Evolutionary conservation across 352 stramenopile genomes (phyloP), one percentile per base, ranked within the genome.

Genomic region (Pythium chondricola): DNA sequence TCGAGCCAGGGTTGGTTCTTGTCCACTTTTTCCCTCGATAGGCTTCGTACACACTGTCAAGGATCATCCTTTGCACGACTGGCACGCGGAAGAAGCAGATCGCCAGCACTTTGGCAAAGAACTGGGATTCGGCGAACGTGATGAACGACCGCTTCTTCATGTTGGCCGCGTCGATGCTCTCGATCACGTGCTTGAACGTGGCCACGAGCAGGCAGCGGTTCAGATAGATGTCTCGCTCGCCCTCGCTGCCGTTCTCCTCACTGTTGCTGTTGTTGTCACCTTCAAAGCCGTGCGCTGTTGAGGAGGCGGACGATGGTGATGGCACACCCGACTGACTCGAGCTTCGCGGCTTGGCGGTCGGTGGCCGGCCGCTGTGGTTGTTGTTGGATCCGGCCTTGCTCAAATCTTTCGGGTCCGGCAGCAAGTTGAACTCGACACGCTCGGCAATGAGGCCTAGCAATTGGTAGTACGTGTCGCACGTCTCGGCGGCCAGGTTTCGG

Each of bases 101-200:
- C 11, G 77, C 77, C n/a, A 86, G 63, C 35, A 79, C 54, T 8
- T 77, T 76, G n/a, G 71, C 74, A 48, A 73, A 85, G 49, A 86
- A 88, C 36, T 74, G 60, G 11, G 64, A 69, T 56, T 88, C 74
- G 4, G 67, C 47, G 17, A 81, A 61, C 7, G 74, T 73, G 30
- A 87, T 74, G 44, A 74, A 83, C n/a, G 68, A 16, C 1, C 74
- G 69, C 18, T 60, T 59, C 31, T 70, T 75, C 4, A 52, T 39
- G 8, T 68, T 63, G 0, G 65, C 71, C 5, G 48, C 58, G 17
- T 88, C 74, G 17, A 88, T 62, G 44, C 67, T 86, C 45, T 85
- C 74, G 10, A 71, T 58, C 3, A 80, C 77, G 41, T 83, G 73
- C 61, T 86, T 83, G 58, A 84, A 88, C 1, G 74, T 88, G n/a